Base-by-base conservation (phyloP, 345 rosid species). In the Bruguiera gymnorhiza region DNA sequence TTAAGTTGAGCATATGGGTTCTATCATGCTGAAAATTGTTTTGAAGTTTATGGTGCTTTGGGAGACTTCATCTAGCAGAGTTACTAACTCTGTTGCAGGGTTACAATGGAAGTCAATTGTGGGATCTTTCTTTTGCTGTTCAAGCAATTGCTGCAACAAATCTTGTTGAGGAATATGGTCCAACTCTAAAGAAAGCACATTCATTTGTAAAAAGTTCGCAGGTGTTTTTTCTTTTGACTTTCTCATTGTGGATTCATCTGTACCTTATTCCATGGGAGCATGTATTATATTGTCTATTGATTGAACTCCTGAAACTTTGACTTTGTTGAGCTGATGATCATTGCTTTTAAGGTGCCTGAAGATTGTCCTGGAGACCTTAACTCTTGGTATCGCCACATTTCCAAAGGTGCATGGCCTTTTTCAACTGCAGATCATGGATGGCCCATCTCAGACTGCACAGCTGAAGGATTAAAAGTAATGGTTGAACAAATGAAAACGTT, bases 371-470 rank as follows among this genome's bases (percentile, higher is more conserved):
- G 96, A 70, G 86, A 91, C 76, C 92, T 88, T 75, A 71, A 78
- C 43, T 80, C 61, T 77, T 92, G 98, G 98, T 87, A 92, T 46
- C 96, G 97, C 51, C 99, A 95, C 83, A 90, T 95, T 79, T 95
- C 99, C 65, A 95, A 92, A 82, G 99, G 98, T 61, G 99, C 96
- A 70, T 92, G 99, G 98, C 94, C 98, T 70, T 95, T 92, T 82
- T 95, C 99, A 62, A 92, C 97, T 46, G 93, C 84, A 46, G 99
- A 92, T 83, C 99, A 94, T 4, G 97, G 99, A 78, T 95, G 97
- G 97, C 97, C 97, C 62, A 89, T 92, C 76, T 95, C 97, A 26
- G 99, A 95, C 70, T 90, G 96, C 85, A 86, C 98, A 0, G 88
- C 96, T 63, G 99, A 95, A 80, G 99, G 94, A 75, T 76, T 95